Evolutionary conservation across 352 stramenopile species (phyloP), one percentile per base, ranked within the genome.

Genomic region (Phytophthora sansomeana): DNA sequence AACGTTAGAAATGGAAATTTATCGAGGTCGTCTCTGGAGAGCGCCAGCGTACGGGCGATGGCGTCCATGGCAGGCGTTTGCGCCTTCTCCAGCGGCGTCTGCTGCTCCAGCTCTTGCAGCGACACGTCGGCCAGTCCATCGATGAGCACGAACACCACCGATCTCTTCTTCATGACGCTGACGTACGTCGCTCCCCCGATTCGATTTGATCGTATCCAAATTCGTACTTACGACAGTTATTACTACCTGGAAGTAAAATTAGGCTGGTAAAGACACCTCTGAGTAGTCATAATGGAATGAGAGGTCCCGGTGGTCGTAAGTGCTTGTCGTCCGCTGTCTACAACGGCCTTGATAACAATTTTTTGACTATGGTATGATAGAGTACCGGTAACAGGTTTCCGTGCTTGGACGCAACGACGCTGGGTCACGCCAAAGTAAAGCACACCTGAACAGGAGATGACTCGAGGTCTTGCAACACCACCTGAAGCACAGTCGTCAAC

Each of bases 141-240:
- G 60, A 96, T 95, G 46, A 96, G 84, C 66, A 96, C 87, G 58
- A 96, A 94, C 49, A 96, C 69, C 49, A 96, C 83, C 6, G 73
- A 72, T 48, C 73, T 73, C 58, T 74, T 75, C 73, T 77, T 81
- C 74, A 82, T 82, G 28, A 6, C 50, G 41, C 21, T 66, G 30
- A 61, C 44, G 48, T 61, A 52, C 38, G 28, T 42, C 29, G 17
- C 17, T 41, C 10, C 7, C 30, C 19, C n/a, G n/a, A n/a, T 16
- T 16, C 14, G 21, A 24, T 24, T 16, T n/a, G n/a, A n/a, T 39
- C 14, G 6, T 65, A 58, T 51, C 43, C 55, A 49, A 38, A 48
- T 46, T 51, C 58, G 48, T 50, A 58, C 47, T 52, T 65, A 64
- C 11, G 19, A 2, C 2, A 38, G 32, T 4, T 48, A 14, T 2